Evolutionary conservation across 2,329 filamentous ascomycete species (phyloP).

Genomic region (Cladophialophora exuberans): DNA sequence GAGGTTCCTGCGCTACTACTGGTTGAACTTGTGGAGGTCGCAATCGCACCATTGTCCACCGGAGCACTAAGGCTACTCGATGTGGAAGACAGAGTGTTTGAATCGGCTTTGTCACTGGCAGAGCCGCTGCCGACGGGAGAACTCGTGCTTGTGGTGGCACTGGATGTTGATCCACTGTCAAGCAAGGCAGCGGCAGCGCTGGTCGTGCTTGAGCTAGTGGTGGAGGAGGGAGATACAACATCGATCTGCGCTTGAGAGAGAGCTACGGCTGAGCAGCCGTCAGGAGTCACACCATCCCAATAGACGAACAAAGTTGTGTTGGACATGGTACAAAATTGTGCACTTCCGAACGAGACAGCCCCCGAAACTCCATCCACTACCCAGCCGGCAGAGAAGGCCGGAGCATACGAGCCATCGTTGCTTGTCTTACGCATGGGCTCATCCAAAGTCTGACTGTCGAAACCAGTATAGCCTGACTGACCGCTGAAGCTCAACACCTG

Average conservation of each 20-base stretch:
- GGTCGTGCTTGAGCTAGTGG: neutral
- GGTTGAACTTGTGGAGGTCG: too few relatives aligned
- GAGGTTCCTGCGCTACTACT: neutral
- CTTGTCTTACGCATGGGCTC: conserved; percentile 4
- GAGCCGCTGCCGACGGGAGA: neutral
- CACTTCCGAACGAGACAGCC: conserved; percentile 1
- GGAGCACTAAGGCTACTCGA: too few relatives aligned
- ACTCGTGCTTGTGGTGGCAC: neutral
- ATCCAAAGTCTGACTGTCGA: conserved; percentile 7
- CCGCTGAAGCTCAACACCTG: conserved; percentile 14
- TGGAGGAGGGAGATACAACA: neutral
- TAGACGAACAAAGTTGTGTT: conserved; percentile 10
- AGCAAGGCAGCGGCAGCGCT: neutral
- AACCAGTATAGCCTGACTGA: conserved; percentile 4
- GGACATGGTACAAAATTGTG: conserved; percentile 5
- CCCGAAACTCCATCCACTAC: neutral
- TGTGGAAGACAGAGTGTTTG: too few relatives aligned
- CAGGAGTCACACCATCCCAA: conserved; percentile 10
- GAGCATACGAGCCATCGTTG: conserved; percentile 12
- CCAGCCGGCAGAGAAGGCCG: conserved; percentile 5
- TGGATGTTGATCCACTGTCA: neutral
- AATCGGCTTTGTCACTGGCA: neutral
- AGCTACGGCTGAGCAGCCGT: conserved; percentile 3
- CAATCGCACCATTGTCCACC: too few relatives aligned
- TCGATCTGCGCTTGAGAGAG: neutral